Evolutionary conservation across 1,284 basidiomycete species (phyloP), one percentile per base, ranked within the genome.

Genomic region (Apiotrichum montevideense): DNA sequence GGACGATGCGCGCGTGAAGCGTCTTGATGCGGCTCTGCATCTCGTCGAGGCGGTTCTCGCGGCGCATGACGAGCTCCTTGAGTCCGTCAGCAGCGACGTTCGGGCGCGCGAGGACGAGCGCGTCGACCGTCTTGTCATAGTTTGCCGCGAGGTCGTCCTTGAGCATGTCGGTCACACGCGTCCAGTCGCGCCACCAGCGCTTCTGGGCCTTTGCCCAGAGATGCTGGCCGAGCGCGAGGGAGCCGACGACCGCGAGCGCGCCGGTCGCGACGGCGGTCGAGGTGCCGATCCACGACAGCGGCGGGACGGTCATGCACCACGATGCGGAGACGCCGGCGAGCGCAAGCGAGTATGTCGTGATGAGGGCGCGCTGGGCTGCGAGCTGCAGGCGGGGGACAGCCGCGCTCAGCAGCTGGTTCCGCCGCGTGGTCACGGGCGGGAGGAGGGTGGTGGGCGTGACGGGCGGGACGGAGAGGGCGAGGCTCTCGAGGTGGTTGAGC

Each of bases 181-280:
- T 61, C 74, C 73, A 77, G 65, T 90, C 87, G 52, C 80, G 80
- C 83, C 84, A 84, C 85, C 89, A 93, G 50, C 74, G 77, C 53
- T 69, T 78, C 72, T 89, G 87, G 3, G 85, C 85, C 61, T 78
- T 81, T 52, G 85, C 84, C 88, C 89, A 92, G 57, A 79, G 78
- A 3, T 82, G 82, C 15, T 87, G 80, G 6, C 84, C 84, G 82
- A 86, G 86, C 33, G 86, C 79, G 40, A 90, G 58, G 32, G 84
- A 82, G 1, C 73, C 66, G 11, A 83, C 72, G 0, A 81, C 75
- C 6, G 80, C 77, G 6, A 92, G 71, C 40, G 82, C 72, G 4
- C 85, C 87, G 0, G 83, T 73, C 0, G 84, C 87, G 15, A 84
- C 65, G 0, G 85, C 84, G 0, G 85, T 87, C 34, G 79, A 47